phyloP scores from a whole-genome alignment of 345 rosid genomes.

The Gossypium rotundifolium region DNA sequence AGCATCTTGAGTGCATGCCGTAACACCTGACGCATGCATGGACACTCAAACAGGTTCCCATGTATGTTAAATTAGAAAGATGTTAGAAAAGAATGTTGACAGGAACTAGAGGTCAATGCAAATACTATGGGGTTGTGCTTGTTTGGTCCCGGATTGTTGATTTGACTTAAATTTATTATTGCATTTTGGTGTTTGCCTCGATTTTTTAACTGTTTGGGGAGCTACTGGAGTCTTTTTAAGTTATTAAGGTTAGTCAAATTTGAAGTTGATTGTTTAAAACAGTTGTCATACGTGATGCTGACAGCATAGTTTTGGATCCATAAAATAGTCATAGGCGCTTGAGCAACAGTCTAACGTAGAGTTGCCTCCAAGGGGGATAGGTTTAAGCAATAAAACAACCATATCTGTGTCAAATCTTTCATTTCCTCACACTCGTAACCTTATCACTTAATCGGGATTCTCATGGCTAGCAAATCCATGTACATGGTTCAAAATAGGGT shows the following conservation, averaged over 20 bases:
- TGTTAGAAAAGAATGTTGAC: constrained; percentile 7
- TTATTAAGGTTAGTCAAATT: constrained; percentile 21
- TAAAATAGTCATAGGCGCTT: neutral
- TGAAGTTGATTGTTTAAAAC: neutral
- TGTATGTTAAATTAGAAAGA: constrained; percentile 12
- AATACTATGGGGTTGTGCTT: constrained; percentile 12
- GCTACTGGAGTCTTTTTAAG: constrained; percentile 11
- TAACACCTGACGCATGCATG: constrained; percentile 12
- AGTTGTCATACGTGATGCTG: neutral
- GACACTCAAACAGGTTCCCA: constrained; percentile 14
- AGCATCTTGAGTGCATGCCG: neutral
- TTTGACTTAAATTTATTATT: constrained; percentile 11
- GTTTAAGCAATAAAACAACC: neutral
- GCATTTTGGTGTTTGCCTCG: constrained; percentile 14
- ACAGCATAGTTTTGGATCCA: neutral
- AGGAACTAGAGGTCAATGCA: constrained; percentile 17
- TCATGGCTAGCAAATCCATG: neutral
- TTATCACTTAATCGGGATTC: neutral
- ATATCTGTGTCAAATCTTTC: neutral
- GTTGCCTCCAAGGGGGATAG: neutral
- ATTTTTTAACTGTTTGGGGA: constrained; percentile 16
- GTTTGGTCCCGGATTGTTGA: constrained; percentile 20
- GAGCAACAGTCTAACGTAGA: neutral
- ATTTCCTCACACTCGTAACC: neutral
- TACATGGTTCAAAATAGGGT: neutral